A percentile compares a stretch with the other conserved stretches of the same genome.
phyloP scores from a whole-genome alignment of 345 rosid species.

The Camelina sativa region DNA sequence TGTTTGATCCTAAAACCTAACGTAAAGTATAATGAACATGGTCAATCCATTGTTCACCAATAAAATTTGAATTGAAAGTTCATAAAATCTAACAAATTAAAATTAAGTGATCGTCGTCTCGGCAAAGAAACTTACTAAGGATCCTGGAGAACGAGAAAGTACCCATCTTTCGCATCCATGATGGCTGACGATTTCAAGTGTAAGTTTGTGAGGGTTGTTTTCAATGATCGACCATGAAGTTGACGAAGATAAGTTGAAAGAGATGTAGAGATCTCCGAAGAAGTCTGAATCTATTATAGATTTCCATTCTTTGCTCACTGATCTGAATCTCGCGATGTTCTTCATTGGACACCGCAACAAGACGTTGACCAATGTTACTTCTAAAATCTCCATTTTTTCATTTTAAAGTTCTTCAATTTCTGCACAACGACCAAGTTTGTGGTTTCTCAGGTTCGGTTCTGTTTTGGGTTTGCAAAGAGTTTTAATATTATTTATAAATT shows the following conservation, averaged over 20 bases:
- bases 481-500: no score
- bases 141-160: conserved; percentile 1
- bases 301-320: not conserved
- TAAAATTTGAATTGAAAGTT: no score
- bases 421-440: no score
- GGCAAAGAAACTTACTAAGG: conserved; percentile 11
- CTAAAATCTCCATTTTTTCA: conserved; percentile 12
- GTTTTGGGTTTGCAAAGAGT: no score
- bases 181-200: conserved; percentile 20
- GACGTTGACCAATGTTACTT: not conserved
- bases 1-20: no score
- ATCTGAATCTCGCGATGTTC: conserved; percentile 10
- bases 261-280: conserved; percentile 28
- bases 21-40: not conserved
- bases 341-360: conserved; percentile 3
- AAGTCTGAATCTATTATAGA: conserved; percentile 26
- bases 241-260: conserved; percentile 20
- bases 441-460: no score
- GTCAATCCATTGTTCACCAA: not conserved
- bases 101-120: not conserved
- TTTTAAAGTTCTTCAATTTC: not conserved
- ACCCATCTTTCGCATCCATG: conserved; percentile 23
- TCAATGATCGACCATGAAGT: conserved; percentile 32
- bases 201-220: conserved; percentile 22
- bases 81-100: not conserved